Conservation (phyloP, 1,139 yeast genomes). For the Candida sanyaensis region DNA sequence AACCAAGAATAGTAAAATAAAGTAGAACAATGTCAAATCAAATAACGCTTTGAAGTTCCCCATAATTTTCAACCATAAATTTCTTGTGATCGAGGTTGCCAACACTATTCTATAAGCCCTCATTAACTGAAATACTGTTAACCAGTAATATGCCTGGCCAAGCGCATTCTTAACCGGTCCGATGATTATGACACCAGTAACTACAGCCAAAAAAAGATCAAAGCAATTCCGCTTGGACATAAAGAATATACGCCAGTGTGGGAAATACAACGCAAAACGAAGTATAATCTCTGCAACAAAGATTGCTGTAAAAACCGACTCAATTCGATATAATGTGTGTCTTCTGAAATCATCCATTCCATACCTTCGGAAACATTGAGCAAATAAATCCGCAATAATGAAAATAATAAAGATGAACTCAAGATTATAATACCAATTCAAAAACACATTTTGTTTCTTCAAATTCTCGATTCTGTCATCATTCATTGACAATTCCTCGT, state of each 20-base stretch:
- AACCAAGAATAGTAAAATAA: constrained; percentile 59
- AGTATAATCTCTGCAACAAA: constrained; percentile 61
- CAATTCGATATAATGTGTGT: constrained; percentile 43
- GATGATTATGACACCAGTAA: constrained; percentile 57
- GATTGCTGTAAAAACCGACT: constrained; percentile 51
- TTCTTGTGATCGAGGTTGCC: constrained; percentile 56
- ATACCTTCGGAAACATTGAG: constrained; percentile 48
- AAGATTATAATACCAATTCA: constrained; percentile 33
- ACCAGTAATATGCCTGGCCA: constrained; percentile 74
- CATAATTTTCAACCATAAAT: constrained; percentile 72
- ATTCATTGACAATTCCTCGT: constrained; percentile 20
- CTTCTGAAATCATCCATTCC: constrained; percentile 28
- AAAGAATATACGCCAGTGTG: constrained; percentile 64
- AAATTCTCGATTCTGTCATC: constrained; percentile 28
- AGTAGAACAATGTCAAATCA: constrained; percentile 75
- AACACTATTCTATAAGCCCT: constrained; percentile 76
- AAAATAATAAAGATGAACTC: constrained; percentile 52
- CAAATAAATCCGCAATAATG: constrained; percentile 50
- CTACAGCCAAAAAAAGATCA: constrained; percentile 63
- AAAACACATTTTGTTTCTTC: constrained; percentile 26
- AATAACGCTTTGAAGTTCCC: constrained; percentile 65
- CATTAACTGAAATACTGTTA: constrained; percentile 71
- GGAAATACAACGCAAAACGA: constrained; percentile 59
- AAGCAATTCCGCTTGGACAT: constrained; percentile 53
- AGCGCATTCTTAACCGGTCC: constrained; percentile 50